phyloP scores from a whole-genome alignment of 2,329 filamentous ascomycete genomes.

The Pseudogymnoascus sp. region DNA sequence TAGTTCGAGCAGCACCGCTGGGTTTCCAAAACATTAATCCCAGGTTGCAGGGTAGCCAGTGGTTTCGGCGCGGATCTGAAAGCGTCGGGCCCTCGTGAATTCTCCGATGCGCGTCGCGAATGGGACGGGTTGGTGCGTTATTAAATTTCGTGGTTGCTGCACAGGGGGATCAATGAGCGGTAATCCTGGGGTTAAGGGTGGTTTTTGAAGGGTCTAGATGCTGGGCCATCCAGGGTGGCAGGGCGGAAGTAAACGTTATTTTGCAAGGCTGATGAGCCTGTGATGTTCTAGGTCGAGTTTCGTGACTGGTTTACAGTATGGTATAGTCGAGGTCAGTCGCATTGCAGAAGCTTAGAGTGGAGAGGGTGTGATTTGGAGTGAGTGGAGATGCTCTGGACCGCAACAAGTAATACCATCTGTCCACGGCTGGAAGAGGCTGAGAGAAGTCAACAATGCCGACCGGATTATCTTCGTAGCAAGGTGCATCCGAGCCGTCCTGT shows the following conservation, averaged over 20 bases:
- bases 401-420: neutral
- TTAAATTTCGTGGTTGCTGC: neutral
- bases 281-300: neutral
- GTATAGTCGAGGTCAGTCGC: slow-evolving; percentile 3
- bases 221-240: slow-evolving; percentile 3
- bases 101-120: neutral
- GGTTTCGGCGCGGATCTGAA: neutral
- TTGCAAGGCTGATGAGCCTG: slow-evolving; percentile 4
- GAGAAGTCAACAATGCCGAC: slow-evolving; percentile 1
- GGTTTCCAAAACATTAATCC: slow-evolving; percentile 8
- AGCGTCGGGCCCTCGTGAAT: neutral
- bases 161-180: neutral
- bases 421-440: slow-evolving; percentile 6
- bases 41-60: neutral
- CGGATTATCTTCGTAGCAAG: neutral
- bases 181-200: neutral
- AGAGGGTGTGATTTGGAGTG: neutral
- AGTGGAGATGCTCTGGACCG: neutral
- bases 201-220: slow-evolving; percentile 4
- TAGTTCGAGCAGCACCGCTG: slow-evolving; percentile 3
- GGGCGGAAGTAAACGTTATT: neutral
- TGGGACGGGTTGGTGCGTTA: neutral
- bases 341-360: slow-evolving; percentile 8
- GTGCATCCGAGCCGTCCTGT: neutral
- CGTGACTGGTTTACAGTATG: neutral